phyloP scores from a whole-genome alignment of 108 stramenopile genomes.

The Nannochloropsis granulata region DNA sequence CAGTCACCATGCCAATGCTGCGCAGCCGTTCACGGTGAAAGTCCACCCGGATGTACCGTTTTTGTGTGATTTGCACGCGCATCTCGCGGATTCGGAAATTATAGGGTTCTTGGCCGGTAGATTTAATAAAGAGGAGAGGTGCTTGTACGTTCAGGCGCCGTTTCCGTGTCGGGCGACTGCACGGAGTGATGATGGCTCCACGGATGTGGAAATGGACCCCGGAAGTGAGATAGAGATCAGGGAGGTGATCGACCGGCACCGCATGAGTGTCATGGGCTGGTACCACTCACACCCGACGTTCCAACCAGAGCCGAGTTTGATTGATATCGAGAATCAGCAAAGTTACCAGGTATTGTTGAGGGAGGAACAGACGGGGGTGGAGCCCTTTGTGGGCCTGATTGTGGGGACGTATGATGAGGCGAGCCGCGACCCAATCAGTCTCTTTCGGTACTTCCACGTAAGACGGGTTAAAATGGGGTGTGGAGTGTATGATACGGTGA shows the following conservation, averaged over 20 bases:
- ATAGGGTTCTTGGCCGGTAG: slow-evolving; percentile 49
- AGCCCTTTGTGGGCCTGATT: slow-evolving; percentile 21
- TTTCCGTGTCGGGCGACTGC: slow-evolving; percentile 42
- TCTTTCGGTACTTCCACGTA: neutral
- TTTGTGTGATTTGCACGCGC: slow-evolving; percentile 45
- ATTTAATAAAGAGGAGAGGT: slow-evolving; percentile 27
- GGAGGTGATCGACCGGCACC: slow-evolving; percentile 33
- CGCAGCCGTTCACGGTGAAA: neutral
- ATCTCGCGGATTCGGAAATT: slow-evolving; percentile 45
- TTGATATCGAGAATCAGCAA: slow-evolving; percentile 48
- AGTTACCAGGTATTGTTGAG: slow-evolving; percentile 42
- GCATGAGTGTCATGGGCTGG: slow-evolving; percentile 47
- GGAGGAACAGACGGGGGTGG: slow-evolving; percentile 5
- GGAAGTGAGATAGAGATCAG: slow-evolving; percentile 39
- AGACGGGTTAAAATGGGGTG: neutral
- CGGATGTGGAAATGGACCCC: slow-evolving; percentile 56
- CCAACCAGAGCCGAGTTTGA: slow-evolving; percentile 37
- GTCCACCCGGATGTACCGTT: slow-evolving; percentile 40
- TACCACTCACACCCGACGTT: slow-evolving; percentile 43
- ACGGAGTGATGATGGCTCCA: slow-evolving; percentile 37
- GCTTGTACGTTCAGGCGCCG: slow-evolving; percentile 44
- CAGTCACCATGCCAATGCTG: neutral
- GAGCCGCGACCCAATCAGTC: neutral
- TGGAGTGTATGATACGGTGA: neutral
- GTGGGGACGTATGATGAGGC: neutral